Base-by-base conservation (phyloP, 345 rosid species). In the Moricandia arvensis region DNA sequence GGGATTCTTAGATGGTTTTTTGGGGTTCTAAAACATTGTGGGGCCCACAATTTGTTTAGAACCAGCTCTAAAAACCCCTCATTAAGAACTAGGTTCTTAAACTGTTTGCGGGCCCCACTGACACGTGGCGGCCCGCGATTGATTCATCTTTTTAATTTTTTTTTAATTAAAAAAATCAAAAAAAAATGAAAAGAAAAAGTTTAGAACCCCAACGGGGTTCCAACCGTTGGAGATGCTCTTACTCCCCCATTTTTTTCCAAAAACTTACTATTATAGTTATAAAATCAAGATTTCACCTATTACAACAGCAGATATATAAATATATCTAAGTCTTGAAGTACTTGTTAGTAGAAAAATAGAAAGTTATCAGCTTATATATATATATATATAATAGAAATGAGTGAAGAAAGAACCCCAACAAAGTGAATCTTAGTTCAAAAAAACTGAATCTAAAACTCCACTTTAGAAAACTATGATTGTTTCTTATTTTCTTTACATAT, bases 271-370 rank as follows among this genome's bases (percentile, higher is more conserved):
- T 59, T 37, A 60, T 72, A 59, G 77, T 72, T 59, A 68, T 54
- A 78, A 62, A 68, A 79, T 10, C 73, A 78, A 72, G 64, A 27
- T 86, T 81, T 85, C 74, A 81, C 86, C 81, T 79, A 73, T 80
- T 83, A 71, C 66, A 69, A 78, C 79, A 86, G 84, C 88, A 86
- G 94, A 91, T 91, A 92, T 85, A 83, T 76, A 75, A 66, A 63
- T 75, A 75, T 66, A 82, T 81, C 82, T 74, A 68, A 69, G 13
- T 43, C 34, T 68, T 74, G 8, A 68, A 73, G 82, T 79, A 79
- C 82, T 79, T 79, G 55, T 74, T 62, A 73, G 35, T 73, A 49
- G 8, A 17, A 17, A 65, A 41, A 67, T 71, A 68, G 73, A 65
- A 69, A 47, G 62, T 43, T 63, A 59, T 37, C 18, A 53, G 57